phyloP scores from a whole-genome alignment of 164 flowering plant species.

The Vitis vinifera region DNA sequence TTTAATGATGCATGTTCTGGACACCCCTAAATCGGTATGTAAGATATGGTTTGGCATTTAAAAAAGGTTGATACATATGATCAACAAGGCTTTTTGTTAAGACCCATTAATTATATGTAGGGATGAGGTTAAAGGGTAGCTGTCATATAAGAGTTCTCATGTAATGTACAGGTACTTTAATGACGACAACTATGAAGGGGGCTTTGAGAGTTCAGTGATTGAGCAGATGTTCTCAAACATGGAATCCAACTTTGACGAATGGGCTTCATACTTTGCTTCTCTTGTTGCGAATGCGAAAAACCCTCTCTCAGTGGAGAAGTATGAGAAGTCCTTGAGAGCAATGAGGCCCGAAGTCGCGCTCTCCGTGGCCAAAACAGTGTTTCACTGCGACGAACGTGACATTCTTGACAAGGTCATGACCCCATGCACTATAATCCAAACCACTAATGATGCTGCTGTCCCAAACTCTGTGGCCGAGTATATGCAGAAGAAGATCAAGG shows the following conservation, averaged over 20 bases:
- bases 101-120: no score
- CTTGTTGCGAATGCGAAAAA: slow-evolving; percentile 46
- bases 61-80: no score
- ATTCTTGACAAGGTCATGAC: slow-evolving; percentile 52
- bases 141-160: no score
- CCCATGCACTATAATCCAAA: slow-evolving; percentile 76
- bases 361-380: slow-evolving; percentile 63
- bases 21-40: no score
- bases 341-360: slow-evolving; percentile 73
- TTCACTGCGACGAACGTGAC: slow-evolving; percentile 52
- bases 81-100: no score
- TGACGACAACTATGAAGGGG: slow-evolving; percentile 73
- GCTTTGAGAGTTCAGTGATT: slow-evolving; percentile 47
- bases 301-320: slow-evolving; percentile 39
- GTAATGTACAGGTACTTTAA: slow-evolving; percentile 57
- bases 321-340: slow-evolving; percentile 33
- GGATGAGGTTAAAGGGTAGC: no score
- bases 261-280: slow-evolving; percentile 62
- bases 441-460: slow-evolving; percentile 55
- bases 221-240: slow-evolving; percentile 55
- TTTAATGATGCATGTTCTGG: no score
- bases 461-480: slow-evolving; percentile 61
- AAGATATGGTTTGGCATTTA: no score
- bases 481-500: slow-evolving; percentile 58
- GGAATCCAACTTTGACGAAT: slow-evolving; percentile 49